Evolutionary conservation across 2,329 filamentous ascomycete genomes (phyloP).

Genomic region (Nemania bipapillata): DNA sequence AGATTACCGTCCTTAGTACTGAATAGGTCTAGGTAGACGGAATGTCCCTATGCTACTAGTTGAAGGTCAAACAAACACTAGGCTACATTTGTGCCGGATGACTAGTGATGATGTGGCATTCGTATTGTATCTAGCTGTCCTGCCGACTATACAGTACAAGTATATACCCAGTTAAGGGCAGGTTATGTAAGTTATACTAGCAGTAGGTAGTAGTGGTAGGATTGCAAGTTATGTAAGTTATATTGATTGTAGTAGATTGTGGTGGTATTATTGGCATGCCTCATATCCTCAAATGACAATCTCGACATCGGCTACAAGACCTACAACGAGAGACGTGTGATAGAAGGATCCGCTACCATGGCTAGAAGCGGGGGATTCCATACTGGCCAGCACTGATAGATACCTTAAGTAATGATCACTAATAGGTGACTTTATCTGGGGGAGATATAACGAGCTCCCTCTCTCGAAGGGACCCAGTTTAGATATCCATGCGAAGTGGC

Average conservation of each 20-base stretch:
- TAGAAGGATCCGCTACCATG: neutral
- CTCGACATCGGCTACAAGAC: neutral
- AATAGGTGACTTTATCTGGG: conserved; percentile 19
- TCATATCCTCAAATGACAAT: neutral
- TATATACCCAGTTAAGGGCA: too few relatives aligned
- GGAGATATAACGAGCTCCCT: neutral
- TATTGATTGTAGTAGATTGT: neutral
- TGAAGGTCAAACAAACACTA: neutral
- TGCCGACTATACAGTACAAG: too few relatives aligned
- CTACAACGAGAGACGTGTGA: neutral
- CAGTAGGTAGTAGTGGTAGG: too few relatives aligned
- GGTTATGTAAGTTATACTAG: too few relatives aligned
- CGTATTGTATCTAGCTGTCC: too few relatives aligned
- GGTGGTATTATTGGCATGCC: too few relatives aligned
- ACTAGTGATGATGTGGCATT: neutral
- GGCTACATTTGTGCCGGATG: neutral
- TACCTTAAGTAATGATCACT: conserved; percentile 18
- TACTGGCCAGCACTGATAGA: conserved; percentile 2
- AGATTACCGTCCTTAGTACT: neutral
- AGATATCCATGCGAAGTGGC: conserved; percentile 16
- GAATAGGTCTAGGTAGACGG: neutral
- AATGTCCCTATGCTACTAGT: neutral
- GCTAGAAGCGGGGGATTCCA: neutral
- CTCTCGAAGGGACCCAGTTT: conserved; percentile 13
- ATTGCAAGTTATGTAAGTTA: too few relatives aligned